A percentile compares a stretch with the other conserved stretches of the same genome.
These are phyloP conservation scores for Angomonas deanei DNA, from an alignment of 208 protist genomes.

Conservation along the genomic window DNA sequence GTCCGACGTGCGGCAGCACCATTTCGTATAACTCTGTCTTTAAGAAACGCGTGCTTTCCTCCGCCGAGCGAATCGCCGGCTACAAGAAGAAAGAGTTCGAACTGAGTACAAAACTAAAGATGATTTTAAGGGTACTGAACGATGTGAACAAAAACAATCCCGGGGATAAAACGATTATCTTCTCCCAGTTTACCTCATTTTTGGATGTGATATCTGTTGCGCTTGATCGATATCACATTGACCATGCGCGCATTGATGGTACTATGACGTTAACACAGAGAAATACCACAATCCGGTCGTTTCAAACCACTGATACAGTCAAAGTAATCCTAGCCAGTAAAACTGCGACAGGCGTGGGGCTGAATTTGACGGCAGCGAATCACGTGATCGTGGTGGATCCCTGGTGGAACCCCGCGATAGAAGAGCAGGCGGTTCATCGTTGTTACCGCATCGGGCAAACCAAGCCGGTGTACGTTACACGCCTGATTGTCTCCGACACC, in stretches of 20 bases:
- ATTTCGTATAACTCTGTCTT: conserved; percentile 62
- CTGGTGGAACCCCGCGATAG: conserved; percentile 96
- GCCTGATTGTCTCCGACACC: conserved; percentile 90
- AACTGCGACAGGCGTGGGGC: conserved; percentile 94
- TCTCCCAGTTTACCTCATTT: conserved; percentile 97
- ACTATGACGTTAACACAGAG: conserved; percentile 79
- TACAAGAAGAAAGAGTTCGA: conserved; percentile 66
- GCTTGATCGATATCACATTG: conserved; percentile 59
- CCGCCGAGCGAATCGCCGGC: conserved; percentile 65
- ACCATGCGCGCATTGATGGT: conserved; percentile 87
- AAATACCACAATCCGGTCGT: conserved; percentile 70
- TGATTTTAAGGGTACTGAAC: conserved; percentile 70
- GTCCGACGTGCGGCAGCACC: conserved; percentile 42
- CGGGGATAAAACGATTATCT: conserved; percentile 95
- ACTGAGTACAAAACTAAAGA: conserved; percentile 79
- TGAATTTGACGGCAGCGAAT: conserved; percentile 96
- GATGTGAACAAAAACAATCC: conserved; percentile 62
- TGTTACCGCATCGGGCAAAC: conserved; percentile 95
- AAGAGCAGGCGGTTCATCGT: conserved; percentile 94
- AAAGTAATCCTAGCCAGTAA: conserved; percentile 92
- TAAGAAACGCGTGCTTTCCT: conserved; percentile 43
- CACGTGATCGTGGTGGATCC: conserved; percentile 93
- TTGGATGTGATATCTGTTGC: conserved; percentile 93
- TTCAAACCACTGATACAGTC: conserved; percentile 51
- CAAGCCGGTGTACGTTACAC: conserved; percentile 85